A percentile compares a stretch with the other conserved stretches of the same genome.
These are phyloP conservation scores for Clarireedia sp. DNA, from an alignment of 2,329 filamentous ascomycete genomes.

Conservation along the genomic window DNA sequence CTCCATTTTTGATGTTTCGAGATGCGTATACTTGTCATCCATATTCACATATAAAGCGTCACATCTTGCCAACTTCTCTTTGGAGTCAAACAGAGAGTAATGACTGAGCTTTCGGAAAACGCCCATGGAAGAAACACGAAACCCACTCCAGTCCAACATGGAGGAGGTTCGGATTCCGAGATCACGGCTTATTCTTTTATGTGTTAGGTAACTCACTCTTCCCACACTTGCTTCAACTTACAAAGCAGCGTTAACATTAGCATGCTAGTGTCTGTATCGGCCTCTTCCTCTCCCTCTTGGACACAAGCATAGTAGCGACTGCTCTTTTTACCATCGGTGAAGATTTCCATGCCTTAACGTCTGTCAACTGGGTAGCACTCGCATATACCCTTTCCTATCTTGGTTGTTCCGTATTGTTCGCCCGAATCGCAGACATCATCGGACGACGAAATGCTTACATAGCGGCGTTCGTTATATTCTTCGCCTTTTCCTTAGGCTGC, in stretches of 20 bases:
- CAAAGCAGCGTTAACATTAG: background rate
- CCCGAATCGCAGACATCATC: conserved; percentile 35
- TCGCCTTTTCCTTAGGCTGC: conserved; percentile 49
- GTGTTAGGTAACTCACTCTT: background rate
- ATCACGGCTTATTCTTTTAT: background rate
- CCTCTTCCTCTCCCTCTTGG: conserved; percentile 52
- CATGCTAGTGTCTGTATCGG: conserved; percentile 40
- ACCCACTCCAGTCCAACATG: too few species aligned
- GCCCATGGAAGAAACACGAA: too few species aligned
- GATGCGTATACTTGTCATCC: too few species aligned
- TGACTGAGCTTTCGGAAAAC: too few species aligned
- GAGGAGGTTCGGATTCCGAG: too few species aligned
- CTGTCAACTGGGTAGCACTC: conserved; percentile 47
- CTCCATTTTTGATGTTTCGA: too few species aligned
- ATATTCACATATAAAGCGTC: too few species aligned
- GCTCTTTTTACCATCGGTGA: conserved; percentile 46
- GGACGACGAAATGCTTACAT: conserved; percentile 9
- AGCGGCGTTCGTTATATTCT: conserved; percentile 42
- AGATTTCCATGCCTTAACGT: conserved; percentile 40
- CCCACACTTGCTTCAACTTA: background rate
- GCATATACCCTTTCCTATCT: conserved; percentile 37
- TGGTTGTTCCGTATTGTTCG: conserved; percentile 47
- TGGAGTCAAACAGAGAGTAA: too few species aligned
- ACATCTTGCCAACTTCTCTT: too few species aligned
- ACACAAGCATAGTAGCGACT: conserved; percentile 53